phyloP scores from a whole-genome alignment of 495 filamentous ascomycete genomes.

The Aspergillus homomorphus region DNA sequence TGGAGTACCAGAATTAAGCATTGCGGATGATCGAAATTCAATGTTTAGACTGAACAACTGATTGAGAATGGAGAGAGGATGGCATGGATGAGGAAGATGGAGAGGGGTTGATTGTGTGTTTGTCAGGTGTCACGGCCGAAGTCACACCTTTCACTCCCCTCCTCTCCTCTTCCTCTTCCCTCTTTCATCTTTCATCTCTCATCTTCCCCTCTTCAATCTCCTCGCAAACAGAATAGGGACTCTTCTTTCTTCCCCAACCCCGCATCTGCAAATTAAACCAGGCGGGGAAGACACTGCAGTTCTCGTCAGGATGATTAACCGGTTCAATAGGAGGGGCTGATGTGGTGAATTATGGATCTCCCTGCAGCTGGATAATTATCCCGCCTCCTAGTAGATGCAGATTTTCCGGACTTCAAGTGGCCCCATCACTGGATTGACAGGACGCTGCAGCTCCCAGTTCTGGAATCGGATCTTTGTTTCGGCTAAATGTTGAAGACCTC shows the following conservation, averaged over 20 bases:
- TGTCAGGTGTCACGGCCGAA: too few species aligned
- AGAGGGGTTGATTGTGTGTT: neutral
- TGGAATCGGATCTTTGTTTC: neutral
- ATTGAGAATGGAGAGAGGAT: neutral
- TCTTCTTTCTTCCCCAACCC: neutral
- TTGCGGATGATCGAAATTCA: neutral
- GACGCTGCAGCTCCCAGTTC: neutral
- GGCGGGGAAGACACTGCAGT: too few species aligned
- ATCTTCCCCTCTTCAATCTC: neutral
- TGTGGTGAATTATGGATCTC: neutral
- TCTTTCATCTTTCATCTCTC: too few species aligned
- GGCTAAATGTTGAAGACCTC: neutral
- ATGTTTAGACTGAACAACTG: neutral
- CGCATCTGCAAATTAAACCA: neutral
- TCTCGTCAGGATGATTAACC: neutral
- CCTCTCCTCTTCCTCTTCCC: neutral
- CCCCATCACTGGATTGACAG: neutral
- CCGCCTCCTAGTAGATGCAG: neutral
- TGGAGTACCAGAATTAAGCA: neutral
- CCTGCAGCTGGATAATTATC: neutral
- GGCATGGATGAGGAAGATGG: neutral
- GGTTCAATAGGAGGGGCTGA: neutral
- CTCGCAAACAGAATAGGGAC: too few species aligned
- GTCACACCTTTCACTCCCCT: neutral
- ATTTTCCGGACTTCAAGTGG: neutral